These are phyloP conservation scores for Cryphonectria nitschkei DNA, from an alignment of 2,329 filamentous ascomycete genomes.

Conservation along the genomic window DNA sequence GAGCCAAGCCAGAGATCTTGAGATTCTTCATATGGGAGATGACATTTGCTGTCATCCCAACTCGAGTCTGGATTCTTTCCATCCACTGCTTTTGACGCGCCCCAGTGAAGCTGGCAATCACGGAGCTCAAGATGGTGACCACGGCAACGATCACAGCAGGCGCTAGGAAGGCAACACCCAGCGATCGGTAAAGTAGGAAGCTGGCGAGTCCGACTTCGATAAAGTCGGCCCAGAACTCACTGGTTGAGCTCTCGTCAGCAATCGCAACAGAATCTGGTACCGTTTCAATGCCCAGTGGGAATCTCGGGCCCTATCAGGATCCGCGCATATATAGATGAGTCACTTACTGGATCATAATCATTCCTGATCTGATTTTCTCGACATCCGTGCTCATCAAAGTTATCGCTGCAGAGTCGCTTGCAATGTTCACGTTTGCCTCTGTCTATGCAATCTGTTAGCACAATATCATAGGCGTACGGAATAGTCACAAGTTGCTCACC, in stretches of 20 bases:
- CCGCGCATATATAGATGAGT: no score
- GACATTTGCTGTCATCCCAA: conserved; percentile 33
- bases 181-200: conserved; percentile 39
- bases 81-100: conserved; percentile 38
- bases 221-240: conserved; percentile 40
- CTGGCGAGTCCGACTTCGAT: conserved; percentile 40
- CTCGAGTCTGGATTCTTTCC: conserved; percentile 37
- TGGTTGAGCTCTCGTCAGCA: background rate
- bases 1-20: conserved; percentile 38
- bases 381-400: conserved; percentile 46
- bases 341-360: conserved; percentile 35
- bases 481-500: conserved; percentile 19
- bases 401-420: conserved; percentile 39
- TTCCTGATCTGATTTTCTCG: conserved; percentile 40
- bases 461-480: conserved; percentile 6
- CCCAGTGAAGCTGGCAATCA: conserved; percentile 31
- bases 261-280: background rate
- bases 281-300: background rate
- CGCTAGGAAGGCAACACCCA: conserved; percentile 39
- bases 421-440: conserved; percentile 1
- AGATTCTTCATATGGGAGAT: conserved; percentile 37
- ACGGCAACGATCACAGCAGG: conserved; percentile 32
- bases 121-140: conserved; percentile 31
- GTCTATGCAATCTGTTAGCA: background rate
- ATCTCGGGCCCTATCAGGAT: background rate